Evolutionary conservation across 306 rosid genomes (phyloP), one percentile per base, ranked within the genome.

Genomic region (Prunus mume): DNA sequence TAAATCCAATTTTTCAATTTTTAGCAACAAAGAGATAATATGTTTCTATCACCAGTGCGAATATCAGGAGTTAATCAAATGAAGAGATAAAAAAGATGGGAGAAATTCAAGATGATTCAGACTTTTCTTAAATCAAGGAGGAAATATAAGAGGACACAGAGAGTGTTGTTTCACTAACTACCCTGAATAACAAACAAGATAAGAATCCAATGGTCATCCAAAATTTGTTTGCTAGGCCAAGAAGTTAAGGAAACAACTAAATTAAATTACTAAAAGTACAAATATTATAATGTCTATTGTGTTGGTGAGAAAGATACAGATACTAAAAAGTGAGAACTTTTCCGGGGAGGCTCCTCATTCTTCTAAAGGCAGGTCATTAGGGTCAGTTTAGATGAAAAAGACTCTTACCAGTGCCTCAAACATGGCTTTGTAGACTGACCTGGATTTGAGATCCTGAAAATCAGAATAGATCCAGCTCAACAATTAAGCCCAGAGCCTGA

Each of bases 371-470:
- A 58, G 49, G 75, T 30, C 22, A 30, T 12, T 71, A n/a, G 45
- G 32, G 43, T 54, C n/a, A 32, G 50, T 19, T 70, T 17, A n/a
- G 52, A 55, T n/a, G 52, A 13, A 55, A 71, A 10, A 30, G n/a
- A 55, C 50, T 71, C 61, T 60, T 68, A 22, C 11, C 24, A 43
- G 63, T 52, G 49, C 46, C 28, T 17, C 60, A 25, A 69, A 27
- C n/a, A 15, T 28, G 3, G 70, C 50, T 68, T 20, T 50, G 18
- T 27, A 69, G 61, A 71, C 12, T 1, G 22, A 38, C 43, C 76
- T 57, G 0, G 38, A 72, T 57, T 41, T 22, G 76, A 61, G 20
- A 56, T 72, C 75, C 75, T n/a, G 9, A 45, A 69, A 13, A 28
- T 14, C 34, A 28, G 52, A 50, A 55, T 43, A 55, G 34, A 30